These are phyloP conservation scores for Erodium moschatum DNA, from an alignment of 441 rosid species.

Conservation along the genomic window DNA sequence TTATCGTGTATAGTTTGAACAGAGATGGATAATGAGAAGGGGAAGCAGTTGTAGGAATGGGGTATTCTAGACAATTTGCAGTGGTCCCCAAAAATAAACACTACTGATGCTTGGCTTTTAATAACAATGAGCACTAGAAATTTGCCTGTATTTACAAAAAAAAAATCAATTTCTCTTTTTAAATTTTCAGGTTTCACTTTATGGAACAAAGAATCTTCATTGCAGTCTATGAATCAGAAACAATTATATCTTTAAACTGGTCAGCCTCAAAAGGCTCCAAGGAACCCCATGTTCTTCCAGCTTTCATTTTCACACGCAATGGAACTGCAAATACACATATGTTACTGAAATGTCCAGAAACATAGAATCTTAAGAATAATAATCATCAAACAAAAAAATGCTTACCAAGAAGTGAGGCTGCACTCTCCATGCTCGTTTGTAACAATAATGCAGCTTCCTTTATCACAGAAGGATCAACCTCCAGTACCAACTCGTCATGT, in stretches of 20 bases:
- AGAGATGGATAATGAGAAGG: background rate
- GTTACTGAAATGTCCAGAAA: conserved; percentile 12
- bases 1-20: background rate
- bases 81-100: no score
- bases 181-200: background rate
- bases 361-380: no score
- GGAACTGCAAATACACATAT: conserved; percentile 49
- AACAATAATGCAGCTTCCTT: conserved; percentile 71
- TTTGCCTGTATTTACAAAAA: background rate
- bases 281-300: conserved; percentile 95
- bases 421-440: conserved; percentile 71
- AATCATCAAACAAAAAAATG: conserved; percentile 1
- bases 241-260: conserved; percentile 24
- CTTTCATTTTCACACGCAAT: conserved; percentile 66
- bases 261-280: conserved; percentile 52
- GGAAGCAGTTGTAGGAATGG: background rate
- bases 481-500: conserved; percentile 89
- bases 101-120: no score
- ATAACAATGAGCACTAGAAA: background rate
- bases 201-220: no score
- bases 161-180: background rate
- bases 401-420: conserved; percentile 66
- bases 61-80: no score
- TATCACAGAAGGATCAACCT: conserved; percentile 61
- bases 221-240: conserved; percentile 21